Conservation (phyloP, 106 monocot genomes). For the Dioscorea alata region DNA sequence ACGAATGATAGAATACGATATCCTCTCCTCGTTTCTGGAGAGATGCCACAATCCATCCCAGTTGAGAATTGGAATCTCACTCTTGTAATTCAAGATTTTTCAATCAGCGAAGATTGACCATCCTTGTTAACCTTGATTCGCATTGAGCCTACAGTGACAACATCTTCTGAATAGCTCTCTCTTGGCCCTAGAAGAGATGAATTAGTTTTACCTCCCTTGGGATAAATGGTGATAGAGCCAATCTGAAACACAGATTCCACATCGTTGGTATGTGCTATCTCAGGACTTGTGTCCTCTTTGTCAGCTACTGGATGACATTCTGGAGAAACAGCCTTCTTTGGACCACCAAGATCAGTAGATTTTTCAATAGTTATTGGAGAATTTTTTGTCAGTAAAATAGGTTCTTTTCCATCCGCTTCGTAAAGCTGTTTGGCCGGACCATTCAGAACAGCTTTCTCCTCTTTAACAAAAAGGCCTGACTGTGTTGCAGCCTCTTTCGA, state of each 20-base stretch:
- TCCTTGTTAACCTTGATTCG: slow-evolving; percentile 48
- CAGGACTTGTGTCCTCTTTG: background rate
- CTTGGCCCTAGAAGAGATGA: background rate
- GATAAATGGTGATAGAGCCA: slow-evolving; percentile 19
- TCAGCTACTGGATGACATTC: background rate
- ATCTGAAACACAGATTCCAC: slow-evolving; percentile 13
- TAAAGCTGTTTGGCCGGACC: background rate
- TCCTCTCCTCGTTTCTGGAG: too few species aligned
- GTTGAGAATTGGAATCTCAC: background rate
- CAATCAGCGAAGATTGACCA: slow-evolving; percentile 14
- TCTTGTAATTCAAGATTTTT: background rate
- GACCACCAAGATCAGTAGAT: background rate
- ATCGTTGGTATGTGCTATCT: slow-evolving; percentile 1
- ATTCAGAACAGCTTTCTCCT: background rate
- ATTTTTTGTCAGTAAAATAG: background rate
- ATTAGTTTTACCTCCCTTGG: slow-evolving; percentile 1
- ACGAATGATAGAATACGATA: too few species aligned
- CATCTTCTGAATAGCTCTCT: slow-evolving; percentile 2
- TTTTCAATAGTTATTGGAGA: background rate
- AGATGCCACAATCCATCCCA: background rate
- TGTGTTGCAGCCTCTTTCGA: slow-evolving; percentile 1
- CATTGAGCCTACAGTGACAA: slow-evolving; percentile 56
- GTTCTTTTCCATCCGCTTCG: slow-evolving; percentile 5
- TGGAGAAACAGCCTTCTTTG: background rate
- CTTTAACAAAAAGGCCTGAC: too few species aligned